Conservation (phyloP, 2,329 filamentous ascomycete species). For the Lithohypha guttulata region DNA sequence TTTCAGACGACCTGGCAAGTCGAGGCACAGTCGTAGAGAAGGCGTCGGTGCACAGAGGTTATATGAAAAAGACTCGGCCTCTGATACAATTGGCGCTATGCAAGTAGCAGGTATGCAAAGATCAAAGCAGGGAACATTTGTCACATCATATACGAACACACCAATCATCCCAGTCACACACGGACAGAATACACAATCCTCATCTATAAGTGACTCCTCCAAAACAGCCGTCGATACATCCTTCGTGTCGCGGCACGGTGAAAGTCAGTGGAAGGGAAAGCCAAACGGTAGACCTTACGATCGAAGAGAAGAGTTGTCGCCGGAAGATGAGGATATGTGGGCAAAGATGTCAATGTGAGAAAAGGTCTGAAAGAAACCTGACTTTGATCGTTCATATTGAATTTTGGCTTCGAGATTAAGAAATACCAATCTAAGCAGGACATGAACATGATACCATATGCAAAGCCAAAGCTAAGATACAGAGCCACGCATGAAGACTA, state of each 20-base stretch:
- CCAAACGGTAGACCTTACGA: background rate
- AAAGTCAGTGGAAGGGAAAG: background rate
- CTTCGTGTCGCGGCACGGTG: background rate
- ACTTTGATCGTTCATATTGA: no score
- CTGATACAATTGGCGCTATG: no score
- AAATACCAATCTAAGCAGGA: no score
- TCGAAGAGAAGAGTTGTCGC: background rate
- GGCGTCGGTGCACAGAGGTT: no score
- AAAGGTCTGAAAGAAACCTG: no score
- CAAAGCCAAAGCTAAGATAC: no score
- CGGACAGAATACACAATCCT: background rate
- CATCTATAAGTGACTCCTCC: background rate
- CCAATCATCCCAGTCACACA: background rate
- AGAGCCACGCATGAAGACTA: no score
- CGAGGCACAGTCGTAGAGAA: no score
- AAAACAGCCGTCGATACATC: background rate
- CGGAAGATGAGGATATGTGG: background rate
- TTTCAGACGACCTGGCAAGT: no score
- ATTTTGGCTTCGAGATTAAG: no score
- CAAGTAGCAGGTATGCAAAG: background rate
- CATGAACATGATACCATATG: no score
- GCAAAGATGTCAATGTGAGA: background rate
- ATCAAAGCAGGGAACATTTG: background rate
- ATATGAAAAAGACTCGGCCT: no score
- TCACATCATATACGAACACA: background rate